A percentile compares a stretch with the other conserved stretches of the same genome.
These are phyloP conservation scores for Xanthoconium stramineum DNA, from an alignment of 768 basidiomycete genomes.

Conservation along the genomic window DNA sequence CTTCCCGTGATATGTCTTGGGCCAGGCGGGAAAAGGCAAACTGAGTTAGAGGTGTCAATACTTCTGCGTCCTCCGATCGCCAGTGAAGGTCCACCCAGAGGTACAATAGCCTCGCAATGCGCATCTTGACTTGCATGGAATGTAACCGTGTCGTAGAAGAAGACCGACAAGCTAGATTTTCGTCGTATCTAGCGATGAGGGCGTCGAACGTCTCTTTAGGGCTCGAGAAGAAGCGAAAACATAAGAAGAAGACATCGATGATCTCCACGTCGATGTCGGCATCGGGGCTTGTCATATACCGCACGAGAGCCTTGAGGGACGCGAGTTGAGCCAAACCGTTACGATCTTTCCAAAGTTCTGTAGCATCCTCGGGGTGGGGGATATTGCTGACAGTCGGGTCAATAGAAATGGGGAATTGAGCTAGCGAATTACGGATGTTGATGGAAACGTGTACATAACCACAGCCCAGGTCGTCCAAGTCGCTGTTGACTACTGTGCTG, in stretches of 20 bases:
- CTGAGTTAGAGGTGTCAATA: slow-evolving; percentile 29
- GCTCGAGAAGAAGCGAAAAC: slow-evolving; percentile 65
- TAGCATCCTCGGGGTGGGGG: slow-evolving; percentile 28
- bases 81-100: slow-evolving; percentile 75
- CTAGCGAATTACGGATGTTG: slow-evolving; percentile 27
- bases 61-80: slow-evolving; percentile 46
- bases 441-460: slow-evolving; percentile 26
- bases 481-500: slow-evolving; percentile 20
- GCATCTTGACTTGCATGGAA: slow-evolving; percentile 48
- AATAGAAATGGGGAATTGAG: slow-evolving; percentile 26
- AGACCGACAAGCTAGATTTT: slow-evolving; percentile 18
- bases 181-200: slow-evolving; percentile 50
- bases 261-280: slow-evolving; percentile 40
- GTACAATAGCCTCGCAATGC: slow-evolving; percentile 58
- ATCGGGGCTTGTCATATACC: slow-evolving; percentile 44
- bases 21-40: slow-evolving; percentile 33
- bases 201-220: slow-evolving; percentile 44
- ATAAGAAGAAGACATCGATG: slow-evolving; percentile 59
- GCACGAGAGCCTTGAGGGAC: slow-evolving; percentile 42
- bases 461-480: slow-evolving; percentile 8
- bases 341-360: slow-evolving; percentile 28
- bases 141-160: slow-evolving; percentile 38
- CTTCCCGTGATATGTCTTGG: slow-evolving; percentile 26
- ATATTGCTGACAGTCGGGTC: slow-evolving; percentile 28
- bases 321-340: slow-evolving; percentile 31